Base-by-base conservation (phyloP, 768 basidiomycete species). In the Hemileccinum rubropunctum region DNA sequence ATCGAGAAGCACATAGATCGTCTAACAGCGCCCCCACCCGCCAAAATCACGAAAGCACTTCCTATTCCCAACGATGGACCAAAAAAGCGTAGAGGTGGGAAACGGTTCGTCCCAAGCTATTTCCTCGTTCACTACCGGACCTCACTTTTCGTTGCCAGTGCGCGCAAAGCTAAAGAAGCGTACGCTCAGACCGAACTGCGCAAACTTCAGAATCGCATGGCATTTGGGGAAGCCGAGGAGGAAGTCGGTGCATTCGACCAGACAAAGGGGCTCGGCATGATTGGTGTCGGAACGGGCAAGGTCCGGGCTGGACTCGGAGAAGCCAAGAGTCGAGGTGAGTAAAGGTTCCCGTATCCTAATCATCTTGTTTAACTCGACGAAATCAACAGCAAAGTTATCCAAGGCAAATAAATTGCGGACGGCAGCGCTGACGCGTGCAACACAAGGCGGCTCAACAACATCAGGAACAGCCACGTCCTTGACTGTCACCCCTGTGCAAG, bases 191-290 rank as follows among this genome's bases (percentile, higher is more conserved):
- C 97, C 2, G 97, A 99, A 66, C 75, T 99, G 39, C 85, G 94
- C 54, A 98, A 98, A 71, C 76, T 97, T 55, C 95, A 98, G 72
- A 99, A 99, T 67, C 83, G 97, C 41, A 89, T 98, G 88, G 83
- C 76, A 48, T 98, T 99, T 60, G 97, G 95, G 36, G 86, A 95
- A 69, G 88, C 86, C 1, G 97, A 98, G 63, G 87, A 95, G 62
- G 97, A 99, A 67, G 89, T 95, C 38, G 95, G 94, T 15, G 91
- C 94, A 28, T 95, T 92, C 59, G 97, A 97, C 72, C 86, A 98
- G 73, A 95, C 94, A n/a, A 91, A 92, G 74, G 97, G 97, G 6
- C 69, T 98, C 65, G 97, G 97, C 53, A 98, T 99, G 95, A 91
- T 98, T 53, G 93, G 94, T 34, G 78, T 78, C 46, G 76, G 83